phyloP scores from a whole-genome alignment of 257 asterid genomes.

The Capsicum rhomboideum region DNA sequence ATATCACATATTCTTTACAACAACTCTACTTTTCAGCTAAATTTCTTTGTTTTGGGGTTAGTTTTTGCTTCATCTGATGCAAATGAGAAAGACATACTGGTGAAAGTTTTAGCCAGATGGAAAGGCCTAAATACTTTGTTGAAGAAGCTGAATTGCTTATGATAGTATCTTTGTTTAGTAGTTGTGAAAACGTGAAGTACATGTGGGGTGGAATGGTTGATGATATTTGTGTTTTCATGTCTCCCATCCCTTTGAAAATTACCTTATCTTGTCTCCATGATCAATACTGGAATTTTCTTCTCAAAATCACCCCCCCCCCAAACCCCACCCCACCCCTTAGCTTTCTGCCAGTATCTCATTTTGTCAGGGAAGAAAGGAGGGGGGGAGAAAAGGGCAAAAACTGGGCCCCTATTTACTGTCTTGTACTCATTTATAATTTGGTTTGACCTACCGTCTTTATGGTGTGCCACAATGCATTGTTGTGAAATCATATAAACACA shows the following conservation, averaged over 20 bases:
- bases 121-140: neutral
- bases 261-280: conserved; percentile 19
- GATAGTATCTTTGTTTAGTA: neutral
- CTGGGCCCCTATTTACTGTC: neutral
- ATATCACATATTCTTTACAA: neutral
- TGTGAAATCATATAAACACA: neutral
- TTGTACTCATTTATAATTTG: neutral
- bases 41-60: neutral
- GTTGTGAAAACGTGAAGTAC: conserved; percentile 22
- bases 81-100: neutral
- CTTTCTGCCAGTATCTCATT: neutral
- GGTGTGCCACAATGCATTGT: neutral
- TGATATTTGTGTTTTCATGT: conserved; percentile 17
- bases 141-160: conserved; percentile 4
- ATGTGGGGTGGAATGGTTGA: conserved; percentile 34
- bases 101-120: conserved; percentile 3
- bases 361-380: neutral
- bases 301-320: neutral
- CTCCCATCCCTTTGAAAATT: conserved; percentile 24
- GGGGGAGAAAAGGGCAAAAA: neutral
- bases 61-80: neutral
- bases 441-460: neutral
- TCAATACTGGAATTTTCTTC: neutral
- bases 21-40: neutral
- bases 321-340: neutral